Percentiles rank a stretch among this genome's conserved stretches.
Conservation (phyloP, 2,329 filamentous ascomycete genomes). For the Fusarium heterosporum region DNA sequence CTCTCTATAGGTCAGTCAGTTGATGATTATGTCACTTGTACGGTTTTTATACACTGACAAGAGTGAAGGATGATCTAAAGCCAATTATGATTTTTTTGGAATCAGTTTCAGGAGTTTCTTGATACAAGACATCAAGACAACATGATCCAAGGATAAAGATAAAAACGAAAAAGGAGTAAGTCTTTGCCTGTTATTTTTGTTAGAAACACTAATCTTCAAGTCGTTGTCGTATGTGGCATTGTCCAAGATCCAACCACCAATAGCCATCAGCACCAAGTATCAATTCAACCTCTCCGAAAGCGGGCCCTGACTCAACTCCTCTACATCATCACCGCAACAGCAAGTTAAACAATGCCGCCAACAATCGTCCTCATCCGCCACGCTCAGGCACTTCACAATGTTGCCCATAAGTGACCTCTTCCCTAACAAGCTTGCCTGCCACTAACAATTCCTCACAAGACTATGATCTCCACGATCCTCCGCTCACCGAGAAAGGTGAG, state of each 20-base stretch:
- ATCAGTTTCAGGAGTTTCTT: too few species aligned
- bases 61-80: too few species aligned
- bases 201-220: neutral
- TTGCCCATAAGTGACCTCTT: constrained; percentile 58
- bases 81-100: too few species aligned
- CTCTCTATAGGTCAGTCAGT: too few species aligned
- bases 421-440: neutral
- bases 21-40: too few species aligned
- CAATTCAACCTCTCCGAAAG: neutral
- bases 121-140: too few species aligned
- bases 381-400: constrained; percentile 76
- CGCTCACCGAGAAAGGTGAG: constrained; percentile 61
- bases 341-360: constrained; percentile 58
- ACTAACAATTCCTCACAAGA: constrained; percentile 55
- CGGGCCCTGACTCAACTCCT: constrained; percentile 2
- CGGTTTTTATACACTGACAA: too few species aligned
- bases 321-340: constrained; percentile 8
- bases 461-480: constrained; percentile 62
- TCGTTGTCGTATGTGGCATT: neutral
- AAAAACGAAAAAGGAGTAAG: too few species aligned
- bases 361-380: constrained; percentile 87
- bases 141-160: too few species aligned
- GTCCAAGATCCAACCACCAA: neutral
- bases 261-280: neutral
- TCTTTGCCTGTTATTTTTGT: too few species aligned